Conservation (phyloP, 2,329 filamentous ascomycete genomes). For the Phyllosticta citribraziliensis region DNA sequence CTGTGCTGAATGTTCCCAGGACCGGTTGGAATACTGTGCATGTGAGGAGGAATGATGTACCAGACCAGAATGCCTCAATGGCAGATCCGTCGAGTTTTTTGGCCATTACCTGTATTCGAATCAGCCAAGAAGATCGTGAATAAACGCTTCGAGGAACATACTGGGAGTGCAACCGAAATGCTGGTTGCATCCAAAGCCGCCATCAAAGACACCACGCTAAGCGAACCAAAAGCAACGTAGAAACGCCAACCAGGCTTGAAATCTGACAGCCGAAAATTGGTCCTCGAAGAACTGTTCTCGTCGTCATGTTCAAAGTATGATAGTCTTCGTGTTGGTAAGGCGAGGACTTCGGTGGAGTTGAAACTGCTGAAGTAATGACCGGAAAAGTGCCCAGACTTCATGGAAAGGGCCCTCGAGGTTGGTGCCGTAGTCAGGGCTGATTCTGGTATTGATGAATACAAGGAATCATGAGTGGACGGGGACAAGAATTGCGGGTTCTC, state of each 20-base stretch:
- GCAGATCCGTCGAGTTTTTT: constrained; percentile 25
- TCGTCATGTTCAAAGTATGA: not conserved
- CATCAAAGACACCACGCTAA: constrained; percentile 49
- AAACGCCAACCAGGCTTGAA: constrained; percentile 10
- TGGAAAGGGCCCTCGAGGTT: not conserved
- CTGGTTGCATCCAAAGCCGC: constrained; percentile 58
- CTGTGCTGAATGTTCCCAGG: constrained; percentile 29
- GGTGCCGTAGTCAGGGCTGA: not conserved
- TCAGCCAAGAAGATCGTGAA: not conserved
- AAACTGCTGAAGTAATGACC: not conserved
- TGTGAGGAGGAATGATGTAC: constrained; percentile 31
- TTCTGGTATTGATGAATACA: not conserved
- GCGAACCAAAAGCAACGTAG: constrained; percentile 36
- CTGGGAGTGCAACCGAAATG: constrained; percentile 49
- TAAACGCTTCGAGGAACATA: constrained; percentile 12
- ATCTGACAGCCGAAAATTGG: not conserved
- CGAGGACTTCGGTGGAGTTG: not conserved
- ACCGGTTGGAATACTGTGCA: constrained; percentile 32
- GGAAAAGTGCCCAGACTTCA: not conserved
- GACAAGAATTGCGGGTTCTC: not conserved
- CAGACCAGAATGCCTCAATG: constrained; percentile 35
- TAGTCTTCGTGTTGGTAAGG: not conserved
- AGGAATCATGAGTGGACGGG: not conserved
- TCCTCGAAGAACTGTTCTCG: not conserved
- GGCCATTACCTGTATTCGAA: constrained; percentile 25